Conservation (phyloP, 345 rosid genomes). For the Populus simonii region DNA sequence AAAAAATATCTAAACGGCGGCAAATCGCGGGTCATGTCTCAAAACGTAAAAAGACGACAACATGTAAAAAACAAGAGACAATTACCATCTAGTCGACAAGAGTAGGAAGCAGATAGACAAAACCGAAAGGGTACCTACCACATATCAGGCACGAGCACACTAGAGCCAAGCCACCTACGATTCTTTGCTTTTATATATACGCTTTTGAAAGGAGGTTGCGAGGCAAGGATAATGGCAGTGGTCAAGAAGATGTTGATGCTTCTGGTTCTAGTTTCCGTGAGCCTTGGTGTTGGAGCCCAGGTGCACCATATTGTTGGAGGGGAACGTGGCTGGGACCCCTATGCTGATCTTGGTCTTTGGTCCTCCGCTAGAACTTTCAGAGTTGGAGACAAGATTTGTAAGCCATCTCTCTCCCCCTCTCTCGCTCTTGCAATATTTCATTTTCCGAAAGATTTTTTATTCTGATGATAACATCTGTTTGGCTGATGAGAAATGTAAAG, state of each 20-base stretch:
- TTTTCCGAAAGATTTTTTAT: neutral
- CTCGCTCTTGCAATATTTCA: neutral
- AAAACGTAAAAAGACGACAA: too few relatives aligned
- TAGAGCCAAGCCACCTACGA: neutral
- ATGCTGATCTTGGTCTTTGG: conserved; percentile 44
- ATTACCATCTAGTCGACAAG: too few relatives aligned
- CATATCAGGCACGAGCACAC: neutral
- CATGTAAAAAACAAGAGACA: too few relatives aligned
- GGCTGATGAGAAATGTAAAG: too few relatives aligned
- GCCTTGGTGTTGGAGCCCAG: conserved; percentile 34
- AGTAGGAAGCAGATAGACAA: neutral
- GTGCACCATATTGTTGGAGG: conserved; percentile 64
- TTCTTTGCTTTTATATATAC: neutral
- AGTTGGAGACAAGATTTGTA: conserved; percentile 64
- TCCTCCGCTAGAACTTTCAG: conserved; percentile 44
- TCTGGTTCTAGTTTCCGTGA: conserved; percentile 19
- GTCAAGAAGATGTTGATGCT: neutral
- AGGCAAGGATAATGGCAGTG: neutral
- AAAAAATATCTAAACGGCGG: too few relatives aligned
- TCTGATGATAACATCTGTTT: neutral
- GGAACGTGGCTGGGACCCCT: conserved; percentile 65
- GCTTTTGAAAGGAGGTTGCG: conserved; percentile 8
- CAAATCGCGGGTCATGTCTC: too few relatives aligned
- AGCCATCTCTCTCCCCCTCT: conserved; percentile 13
- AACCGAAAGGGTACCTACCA: neutral